Percentiles rank a stretch among this genome's conserved stretches.
These are phyloP conservation scores for Glutinoglossum americanum DNA, from an alignment of 495 filamentous ascomycete species.

Conservation along the genomic window DNA sequence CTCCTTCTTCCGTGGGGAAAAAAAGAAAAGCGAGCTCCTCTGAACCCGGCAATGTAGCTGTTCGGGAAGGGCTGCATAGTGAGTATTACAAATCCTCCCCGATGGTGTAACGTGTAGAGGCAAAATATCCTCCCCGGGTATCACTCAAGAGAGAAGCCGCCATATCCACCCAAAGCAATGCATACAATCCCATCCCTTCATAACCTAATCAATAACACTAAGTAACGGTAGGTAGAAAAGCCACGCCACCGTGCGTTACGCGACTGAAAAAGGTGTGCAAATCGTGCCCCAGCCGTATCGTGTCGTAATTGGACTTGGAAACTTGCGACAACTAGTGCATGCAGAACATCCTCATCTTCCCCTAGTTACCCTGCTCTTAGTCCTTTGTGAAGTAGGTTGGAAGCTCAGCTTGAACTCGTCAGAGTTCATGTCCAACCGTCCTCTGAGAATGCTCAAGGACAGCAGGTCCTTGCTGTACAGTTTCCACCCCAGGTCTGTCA, in stretches of 20 bases:
- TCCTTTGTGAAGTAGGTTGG: background rate
- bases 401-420: slow-evolving; percentile 2
- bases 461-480: slow-evolving; percentile 1
- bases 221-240: background rate
- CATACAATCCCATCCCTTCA: background rate
- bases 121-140: too few relatives aligned
- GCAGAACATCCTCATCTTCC: background rate
- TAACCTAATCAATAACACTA: background rate
- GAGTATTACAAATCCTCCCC: too few relatives aligned
- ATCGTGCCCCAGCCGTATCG: too few relatives aligned
- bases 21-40: too few relatives aligned
- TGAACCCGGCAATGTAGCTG: too few relatives aligned
- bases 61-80: too few relatives aligned
- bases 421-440: background rate
- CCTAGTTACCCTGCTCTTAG: background rate
- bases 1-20: too few relatives aligned
- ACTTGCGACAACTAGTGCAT: background rate
- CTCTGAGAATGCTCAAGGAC: slow-evolving; percentile 4
- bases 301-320: background rate
- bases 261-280: background rate
- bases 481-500: slow-evolving; percentile 1
- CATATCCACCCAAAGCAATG: background rate
- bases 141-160: too few relatives aligned
- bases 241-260: background rate
- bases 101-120: too few relatives aligned